A percentile compares a stretch with the other conserved stretches of the same genome.
Evolutionary conservation across 768 basidiomycete genomes (phyloP).

Genomic region (Rhodotorula babjevae): DNA sequence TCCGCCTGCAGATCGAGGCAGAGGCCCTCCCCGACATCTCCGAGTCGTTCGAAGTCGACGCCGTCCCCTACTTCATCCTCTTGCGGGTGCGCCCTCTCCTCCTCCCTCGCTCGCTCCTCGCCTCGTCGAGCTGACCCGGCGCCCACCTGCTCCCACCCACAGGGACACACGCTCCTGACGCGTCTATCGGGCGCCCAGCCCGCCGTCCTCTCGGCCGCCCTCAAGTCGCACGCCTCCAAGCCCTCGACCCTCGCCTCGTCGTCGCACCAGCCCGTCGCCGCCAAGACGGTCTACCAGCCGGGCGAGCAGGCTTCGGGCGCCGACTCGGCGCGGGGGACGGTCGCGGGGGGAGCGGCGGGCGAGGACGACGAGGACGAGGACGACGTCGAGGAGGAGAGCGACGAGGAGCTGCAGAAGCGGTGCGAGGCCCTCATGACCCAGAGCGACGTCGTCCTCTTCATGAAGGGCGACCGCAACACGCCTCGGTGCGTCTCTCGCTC

Average conservation of each 20-base stretch:
- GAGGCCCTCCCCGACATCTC: conserved; percentile 75
- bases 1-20: conserved; percentile 64
- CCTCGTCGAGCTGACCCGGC: not conserved
- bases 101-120: not conserved
- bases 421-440: conserved; percentile 71
- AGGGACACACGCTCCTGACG: conserved; percentile 84
- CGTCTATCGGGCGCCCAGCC: conserved; percentile 79
- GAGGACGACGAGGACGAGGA: not conserved
- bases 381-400: conserved; percentile 50
- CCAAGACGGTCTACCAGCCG: conserved; percentile 24
- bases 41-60: conserved; percentile 85
- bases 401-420: conserved; percentile 63
- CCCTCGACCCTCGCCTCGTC: conserved; percentile 26
- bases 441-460: conserved; percentile 71
- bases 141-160: not conserved
- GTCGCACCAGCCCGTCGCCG: conserved; percentile 11
- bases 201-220: conserved; percentile 56
- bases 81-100: conserved; percentile 59
- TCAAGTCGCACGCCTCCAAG: conserved; percentile 58
- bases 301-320: conserved; percentile 10
- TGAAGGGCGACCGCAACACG: conserved; percentile 75
- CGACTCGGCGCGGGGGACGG: conserved; percentile 3
- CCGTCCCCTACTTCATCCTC: conserved; percentile 78
- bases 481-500: conserved; percentile 52
- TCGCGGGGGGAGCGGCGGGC: conserved; percentile 27